phyloP scores from a whole-genome alignment of 2,329 filamentous ascomycete species.

The Xylaria sp. region DNA sequence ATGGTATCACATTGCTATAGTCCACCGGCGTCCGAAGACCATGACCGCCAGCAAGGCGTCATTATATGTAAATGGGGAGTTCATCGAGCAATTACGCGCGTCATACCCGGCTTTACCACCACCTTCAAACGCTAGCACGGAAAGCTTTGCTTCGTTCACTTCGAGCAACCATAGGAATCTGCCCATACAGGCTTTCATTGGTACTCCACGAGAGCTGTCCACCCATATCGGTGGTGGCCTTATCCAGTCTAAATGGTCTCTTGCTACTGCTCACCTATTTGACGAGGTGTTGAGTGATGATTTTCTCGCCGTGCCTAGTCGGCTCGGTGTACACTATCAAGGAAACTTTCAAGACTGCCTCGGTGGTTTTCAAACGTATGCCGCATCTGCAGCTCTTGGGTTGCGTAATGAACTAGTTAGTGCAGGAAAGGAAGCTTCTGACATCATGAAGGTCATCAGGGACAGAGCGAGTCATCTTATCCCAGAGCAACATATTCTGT shows the following conservation, averaged over 20 bases:
- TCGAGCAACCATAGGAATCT: constrained; percentile 67
- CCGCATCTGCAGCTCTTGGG: constrained; percentile 89
- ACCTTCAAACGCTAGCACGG: constrained; percentile 68
- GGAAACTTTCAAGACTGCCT: constrained; percentile 98
- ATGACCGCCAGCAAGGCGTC: constrained; percentile 83
- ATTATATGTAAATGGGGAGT: constrained; percentile 92
- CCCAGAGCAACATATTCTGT: constrained; percentile 81
- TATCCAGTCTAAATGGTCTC: constrained; percentile 83
- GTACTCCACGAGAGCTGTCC: constrained; percentile 89
- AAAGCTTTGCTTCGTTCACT: constrained; percentile 77
- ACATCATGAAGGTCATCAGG: constrained; percentile 89
- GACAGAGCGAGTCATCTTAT: constrained; percentile 85
- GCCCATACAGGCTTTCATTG: constrained; percentile 90
- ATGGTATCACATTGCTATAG: constrained; percentile 95
- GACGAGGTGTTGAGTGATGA: constrained; percentile 91
- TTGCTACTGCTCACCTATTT: constrained; percentile 90
- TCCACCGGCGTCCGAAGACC: constrained; percentile 82
- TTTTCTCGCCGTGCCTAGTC: constrained; percentile 87
- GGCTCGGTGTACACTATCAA: constrained; percentile 88
- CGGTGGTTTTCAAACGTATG: constrained; percentile 95
- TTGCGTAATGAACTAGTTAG: constrained; percentile 91
- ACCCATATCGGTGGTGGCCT: constrained; percentile 77
- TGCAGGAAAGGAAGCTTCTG: constrained; percentile 88
- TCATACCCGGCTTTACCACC: constrained; percentile 85
- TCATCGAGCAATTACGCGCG: constrained; percentile 90